Percentiles rank a stretch among this genome's conserved stretches.
Evolutionary conservation across 2,329 filamentous ascomycete species (phyloP).

Genomic region (Amauroascus verrucosus): DNA sequence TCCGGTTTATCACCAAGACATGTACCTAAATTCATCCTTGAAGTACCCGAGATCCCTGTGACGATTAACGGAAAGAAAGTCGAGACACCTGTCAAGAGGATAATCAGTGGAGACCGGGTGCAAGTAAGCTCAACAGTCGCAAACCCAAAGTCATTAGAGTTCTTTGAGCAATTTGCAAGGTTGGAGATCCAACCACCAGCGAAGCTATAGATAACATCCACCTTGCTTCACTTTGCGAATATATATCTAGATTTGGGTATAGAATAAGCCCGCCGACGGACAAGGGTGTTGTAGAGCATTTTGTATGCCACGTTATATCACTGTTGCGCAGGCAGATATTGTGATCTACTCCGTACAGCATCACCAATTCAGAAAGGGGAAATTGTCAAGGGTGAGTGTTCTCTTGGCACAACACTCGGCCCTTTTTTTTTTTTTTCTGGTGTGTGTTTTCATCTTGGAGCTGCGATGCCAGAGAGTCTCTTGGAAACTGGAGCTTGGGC

Average conservation of each 20-base stretch:
- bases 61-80: constrained; percentile 43
- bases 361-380: not conserved
- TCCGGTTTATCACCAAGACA: constrained; percentile 27
- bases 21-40: constrained; percentile 34
- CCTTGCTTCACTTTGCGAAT: not conserved
- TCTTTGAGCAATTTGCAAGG: constrained; percentile 25
- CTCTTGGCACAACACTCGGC: not conserved
- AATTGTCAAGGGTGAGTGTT: not conserved
- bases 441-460: not conserved
- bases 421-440: too few relatives aligned
- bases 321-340: not conserved
- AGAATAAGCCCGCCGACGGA: not conserved
- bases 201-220: constrained; percentile 13
- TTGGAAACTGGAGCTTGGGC: constrained; percentile 4
- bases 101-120: constrained; percentile 31
- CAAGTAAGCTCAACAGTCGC: constrained; percentile 31
- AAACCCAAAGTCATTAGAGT: constrained; percentile 31
- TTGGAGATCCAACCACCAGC: constrained; percentile 13
- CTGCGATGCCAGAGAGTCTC: not conserved
- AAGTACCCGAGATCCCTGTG: constrained; percentile 33
- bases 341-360: constrained; percentile 4
- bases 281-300: not conserved
- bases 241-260: not conserved
- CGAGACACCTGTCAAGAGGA: constrained; percentile 36
- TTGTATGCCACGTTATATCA: not conserved